Percentiles rank a stretch among this genome's conserved stretches.
These are phyloP conservation scores for Calonectria pseudoturangicola DNA, from an alignment of 2,329 filamentous ascomycete genomes.

Conservation along the genomic window DNA sequence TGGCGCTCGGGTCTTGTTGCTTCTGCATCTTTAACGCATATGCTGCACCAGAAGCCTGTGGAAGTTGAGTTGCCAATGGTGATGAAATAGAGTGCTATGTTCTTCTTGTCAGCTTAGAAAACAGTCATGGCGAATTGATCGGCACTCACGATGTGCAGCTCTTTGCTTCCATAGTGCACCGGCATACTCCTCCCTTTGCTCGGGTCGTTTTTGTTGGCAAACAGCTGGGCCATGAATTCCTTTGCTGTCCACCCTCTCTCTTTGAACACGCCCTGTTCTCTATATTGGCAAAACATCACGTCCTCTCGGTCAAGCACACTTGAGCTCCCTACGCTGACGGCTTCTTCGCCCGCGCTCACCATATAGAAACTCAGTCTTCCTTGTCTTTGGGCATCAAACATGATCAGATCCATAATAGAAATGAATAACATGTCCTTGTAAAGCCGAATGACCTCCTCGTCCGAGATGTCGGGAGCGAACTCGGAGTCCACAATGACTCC, in stretches of 20 bases:
- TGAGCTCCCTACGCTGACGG: conserved; percentile 91
- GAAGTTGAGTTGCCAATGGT: conserved; percentile 90
- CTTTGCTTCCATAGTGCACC: conserved; percentile 92
- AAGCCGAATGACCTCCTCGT: conserved; percentile 75
- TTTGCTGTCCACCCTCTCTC: conserved; percentile 90
- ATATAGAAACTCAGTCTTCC: conserved; percentile 98
- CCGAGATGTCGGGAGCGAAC: conserved; percentile 80
- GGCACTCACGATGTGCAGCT: conserved; percentile 84
- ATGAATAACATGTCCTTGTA: conserved; percentile 80
- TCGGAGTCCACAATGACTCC: conserved; percentile 86
- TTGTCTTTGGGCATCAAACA: conserved; percentile 98
- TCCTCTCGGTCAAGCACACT: conserved; percentile 89
- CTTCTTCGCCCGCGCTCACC: conserved; percentile 96
- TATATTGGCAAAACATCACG: conserved; percentile 95
- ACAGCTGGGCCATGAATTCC: conserved; percentile 97
- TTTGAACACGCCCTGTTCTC: conserved; percentile 93
- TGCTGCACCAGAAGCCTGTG: conserved; percentile 89
- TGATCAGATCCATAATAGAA: conserved; percentile 95
- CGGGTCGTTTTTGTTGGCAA: conserved; percentile 87
- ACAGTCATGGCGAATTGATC: not conserved
- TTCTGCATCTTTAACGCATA: conserved; percentile 91
- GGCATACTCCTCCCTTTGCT: conserved; percentile 96
- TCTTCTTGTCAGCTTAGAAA: conserved; percentile 32
- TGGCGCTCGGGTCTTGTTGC: conserved; percentile 80
- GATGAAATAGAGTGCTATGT: conserved; percentile 86